Percentiles rank a stretch among this genome's conserved stretches.
These are phyloP conservation scores for Gonapodya prolifera DNA, from an alignment of 192 early-diverging fungal genomes.

Conservation along the genomic window DNA sequence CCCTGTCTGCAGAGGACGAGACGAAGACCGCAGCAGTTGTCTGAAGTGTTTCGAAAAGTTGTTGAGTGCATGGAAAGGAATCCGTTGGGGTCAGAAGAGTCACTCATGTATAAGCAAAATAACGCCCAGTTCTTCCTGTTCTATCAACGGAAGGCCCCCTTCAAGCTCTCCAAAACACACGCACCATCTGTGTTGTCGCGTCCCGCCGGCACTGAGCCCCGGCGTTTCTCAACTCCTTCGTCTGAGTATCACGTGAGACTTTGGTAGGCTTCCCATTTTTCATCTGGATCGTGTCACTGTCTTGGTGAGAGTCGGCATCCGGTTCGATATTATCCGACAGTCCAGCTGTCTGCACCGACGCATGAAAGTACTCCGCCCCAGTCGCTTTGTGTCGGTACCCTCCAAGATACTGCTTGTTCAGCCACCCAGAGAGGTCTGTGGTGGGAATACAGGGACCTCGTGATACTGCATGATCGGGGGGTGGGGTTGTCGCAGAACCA, in stretches of 20 bases:
- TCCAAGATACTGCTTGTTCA: conserved; percentile 33
- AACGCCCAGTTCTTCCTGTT: not conserved
- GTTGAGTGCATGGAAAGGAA: not conserved
- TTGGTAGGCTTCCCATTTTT: not conserved
- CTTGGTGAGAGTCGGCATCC: conserved; percentile 12
- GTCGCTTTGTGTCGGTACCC: conserved; percentile 27
- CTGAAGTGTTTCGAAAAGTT: conserved; percentile 10
- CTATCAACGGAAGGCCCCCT: not conserved
- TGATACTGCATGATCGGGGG: not conserved
- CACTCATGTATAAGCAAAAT: not conserved
- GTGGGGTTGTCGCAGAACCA: not conserved
- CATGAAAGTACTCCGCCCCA: conserved; percentile 34
- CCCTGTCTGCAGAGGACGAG: conserved; percentile 20
- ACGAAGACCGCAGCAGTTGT: conserved; percentile 27
- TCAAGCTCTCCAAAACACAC: not conserved
- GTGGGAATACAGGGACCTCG: not conserved
- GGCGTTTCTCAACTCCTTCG: conserved; percentile 28
- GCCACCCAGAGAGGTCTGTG: not conserved
- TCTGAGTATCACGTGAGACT: conserved; percentile 45
- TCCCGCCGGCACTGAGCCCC: conserved; percentile 23
- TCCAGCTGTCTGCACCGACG: conserved; percentile 37
- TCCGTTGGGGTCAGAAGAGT: not conserved
- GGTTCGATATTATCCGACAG: conserved; percentile 37
- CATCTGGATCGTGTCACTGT: not conserved
- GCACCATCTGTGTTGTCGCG: conserved; percentile 40